Conservation (phyloP, 805 yeast genomes). For the Myxozyma neotropica region DNA sequence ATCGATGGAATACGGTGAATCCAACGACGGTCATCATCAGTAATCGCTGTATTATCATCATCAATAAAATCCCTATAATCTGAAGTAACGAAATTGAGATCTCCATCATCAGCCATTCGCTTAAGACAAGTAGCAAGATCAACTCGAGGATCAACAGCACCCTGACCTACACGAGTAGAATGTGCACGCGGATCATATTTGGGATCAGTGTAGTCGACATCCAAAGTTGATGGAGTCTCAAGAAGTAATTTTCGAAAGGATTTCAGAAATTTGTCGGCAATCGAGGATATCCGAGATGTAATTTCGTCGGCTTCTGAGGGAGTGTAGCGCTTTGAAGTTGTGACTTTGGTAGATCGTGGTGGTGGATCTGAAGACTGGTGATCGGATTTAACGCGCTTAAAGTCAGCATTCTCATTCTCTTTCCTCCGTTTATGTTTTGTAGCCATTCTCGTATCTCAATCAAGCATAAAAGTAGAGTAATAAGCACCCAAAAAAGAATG, state of each 20-base stretch:
- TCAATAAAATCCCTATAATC: slow-evolving; percentile 4
- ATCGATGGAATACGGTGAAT: not conserved
- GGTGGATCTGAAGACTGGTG: too few species aligned
- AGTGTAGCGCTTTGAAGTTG: not conserved
- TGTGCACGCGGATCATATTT: not conserved
- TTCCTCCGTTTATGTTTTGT: too few species aligned
- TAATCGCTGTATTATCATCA: not conserved
- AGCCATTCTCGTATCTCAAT: too few species aligned
- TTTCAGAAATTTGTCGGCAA: slow-evolving; percentile 25
- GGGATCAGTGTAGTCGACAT: slow-evolving; percentile 17
- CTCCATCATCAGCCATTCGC: slow-evolving; percentile 20
- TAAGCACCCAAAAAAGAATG: too few species aligned
- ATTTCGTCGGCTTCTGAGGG: slow-evolving; percentile 16
- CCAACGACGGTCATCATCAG: slow-evolving; percentile 10
- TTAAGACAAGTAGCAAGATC: slow-evolving; percentile 25
- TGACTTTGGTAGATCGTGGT: too few species aligned
- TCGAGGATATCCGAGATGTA: slow-evolving; percentile 34
- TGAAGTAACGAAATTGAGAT: slow-evolving; percentile 17
- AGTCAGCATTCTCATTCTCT: not conserved
- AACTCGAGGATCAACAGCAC: slow-evolving; percentile 19
- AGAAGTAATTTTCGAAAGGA: slow-evolving; percentile 30
- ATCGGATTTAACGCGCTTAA: not conserved
- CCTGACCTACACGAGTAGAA: not conserved
- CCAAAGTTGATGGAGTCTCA: slow-evolving; percentile 19
- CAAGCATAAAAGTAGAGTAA: too few species aligned